phyloP scores from a whole-genome alignment of 208 protist species.

The Leishmania arabica region DNA sequence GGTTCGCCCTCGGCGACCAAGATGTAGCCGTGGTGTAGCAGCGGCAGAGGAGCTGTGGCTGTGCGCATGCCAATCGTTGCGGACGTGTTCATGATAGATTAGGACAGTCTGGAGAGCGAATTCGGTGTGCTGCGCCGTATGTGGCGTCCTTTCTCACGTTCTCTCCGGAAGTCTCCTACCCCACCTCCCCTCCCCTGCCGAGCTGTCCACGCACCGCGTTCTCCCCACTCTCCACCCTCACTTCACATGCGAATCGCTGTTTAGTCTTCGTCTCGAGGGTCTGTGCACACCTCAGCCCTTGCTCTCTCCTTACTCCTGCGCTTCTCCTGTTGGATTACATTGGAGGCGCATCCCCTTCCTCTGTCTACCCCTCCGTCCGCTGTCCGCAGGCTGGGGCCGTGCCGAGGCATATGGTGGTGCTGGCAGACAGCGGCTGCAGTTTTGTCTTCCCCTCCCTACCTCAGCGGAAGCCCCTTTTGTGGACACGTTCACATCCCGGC shows the following conservation, averaged over 20 bases:
- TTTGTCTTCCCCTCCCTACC: background rate
- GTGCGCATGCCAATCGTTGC: background rate
- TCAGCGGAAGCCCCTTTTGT: background rate
- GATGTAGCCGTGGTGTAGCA: background rate
- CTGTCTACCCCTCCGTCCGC: background rate
- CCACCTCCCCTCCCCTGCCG: too few relatives aligned
- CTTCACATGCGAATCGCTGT: too few relatives aligned
- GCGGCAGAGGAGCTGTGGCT: background rate
- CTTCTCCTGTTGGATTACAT: background rate
- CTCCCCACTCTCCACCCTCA: too few relatives aligned
- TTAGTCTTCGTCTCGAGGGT: too few relatives aligned
- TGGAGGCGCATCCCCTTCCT: too few relatives aligned
- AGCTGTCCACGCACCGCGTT: too few relatives aligned
- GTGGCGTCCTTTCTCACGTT: too few relatives aligned
- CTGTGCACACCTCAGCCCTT: too few relatives aligned
- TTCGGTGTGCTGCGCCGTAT: too few relatives aligned
- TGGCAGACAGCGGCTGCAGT: background rate
- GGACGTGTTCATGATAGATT: background rate
- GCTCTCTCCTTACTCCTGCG: background rate
- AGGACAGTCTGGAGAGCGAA: too few relatives aligned
- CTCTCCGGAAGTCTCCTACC: too few relatives aligned
- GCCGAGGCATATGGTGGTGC: background rate
- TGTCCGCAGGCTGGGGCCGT: background rate
- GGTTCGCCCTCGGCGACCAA: background rate
- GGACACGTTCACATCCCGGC: background rate